These are phyloP conservation scores for Hypoxylon sp. DNA, from an alignment of 2,329 filamentous ascomycete genomes.

Conservation along the genomic window DNA sequence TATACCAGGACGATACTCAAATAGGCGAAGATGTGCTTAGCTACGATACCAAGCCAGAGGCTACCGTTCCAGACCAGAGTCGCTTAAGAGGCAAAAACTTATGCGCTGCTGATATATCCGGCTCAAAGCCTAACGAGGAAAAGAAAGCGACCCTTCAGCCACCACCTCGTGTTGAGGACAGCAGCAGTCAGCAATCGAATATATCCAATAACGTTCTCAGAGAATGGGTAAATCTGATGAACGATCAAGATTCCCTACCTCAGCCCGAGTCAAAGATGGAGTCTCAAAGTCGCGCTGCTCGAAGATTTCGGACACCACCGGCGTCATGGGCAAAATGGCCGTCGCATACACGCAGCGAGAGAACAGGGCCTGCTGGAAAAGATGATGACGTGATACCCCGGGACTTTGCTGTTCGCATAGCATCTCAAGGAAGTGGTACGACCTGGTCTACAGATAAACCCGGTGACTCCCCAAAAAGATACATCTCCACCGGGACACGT, in stretches of 20 bases:
- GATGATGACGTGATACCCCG: conserved; percentile 39
- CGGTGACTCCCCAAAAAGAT: conserved; percentile 20
- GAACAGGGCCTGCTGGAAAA: conserved; percentile 41
- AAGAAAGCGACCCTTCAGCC: conserved; percentile 18
- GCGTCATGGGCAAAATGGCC: conserved; percentile 48
- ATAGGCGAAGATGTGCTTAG: background rate
- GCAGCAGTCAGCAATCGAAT: conserved; percentile 26
- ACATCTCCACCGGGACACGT: conserved; percentile 21
- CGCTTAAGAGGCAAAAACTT: background rate
- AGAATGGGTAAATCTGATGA: conserved; percentile 44
- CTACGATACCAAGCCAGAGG: background rate
- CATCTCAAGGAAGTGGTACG: conserved; percentile 8
- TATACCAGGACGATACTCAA: conserved; percentile 4
- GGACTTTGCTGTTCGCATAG: conserved; percentile 39
- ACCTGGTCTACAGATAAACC: conserved; percentile 19
- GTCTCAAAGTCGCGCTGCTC: conserved; percentile 6
- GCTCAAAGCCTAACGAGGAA: conserved; percentile 8
- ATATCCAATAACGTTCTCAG: conserved; percentile 40
- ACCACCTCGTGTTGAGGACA: conserved; percentile 10
- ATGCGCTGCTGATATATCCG: background rate
- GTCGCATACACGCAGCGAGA: conserved; percentile 44
- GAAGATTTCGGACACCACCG: conserved; percentile 37
- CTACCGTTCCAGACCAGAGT: background rate
- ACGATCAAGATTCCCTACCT: conserved; percentile 31
- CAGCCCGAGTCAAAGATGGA: conserved; percentile 19